Base-by-base conservation (phyloP, 371 early-diverging fungal species). In the Lichtheimia hyalospora region DNA sequence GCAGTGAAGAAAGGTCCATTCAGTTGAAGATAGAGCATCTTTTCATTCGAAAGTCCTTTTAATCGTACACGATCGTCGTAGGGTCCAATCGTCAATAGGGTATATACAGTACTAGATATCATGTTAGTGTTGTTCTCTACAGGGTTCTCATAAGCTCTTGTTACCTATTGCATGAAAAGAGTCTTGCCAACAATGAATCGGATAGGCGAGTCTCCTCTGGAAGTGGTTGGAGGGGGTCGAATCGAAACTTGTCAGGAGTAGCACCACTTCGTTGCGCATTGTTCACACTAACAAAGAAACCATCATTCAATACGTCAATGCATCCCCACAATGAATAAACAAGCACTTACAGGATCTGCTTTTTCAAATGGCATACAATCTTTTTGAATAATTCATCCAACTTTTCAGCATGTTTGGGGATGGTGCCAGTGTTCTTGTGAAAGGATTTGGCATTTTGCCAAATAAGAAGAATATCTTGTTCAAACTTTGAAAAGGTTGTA, bases 1-100 rank as follows among this genome's bases (percentile, higher is more conserved):
- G 76, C 70, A 46, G 75, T 69, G 50, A 77, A 81, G 41, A 81
- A 77, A 1, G 71, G 74, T 0, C 77, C 71, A 42, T 80, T 80
- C 2, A 80, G 52, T 44, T 75, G 74, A 6, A 71, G 54, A 43
- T 71, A 73, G 1, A 75, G 58, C 3, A 66, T 46, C 27, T 75
- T 70, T 63, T 73, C 72, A 54, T 71, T 39, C 3, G 68, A 60
- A 15, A 70, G 49, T 0, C 74, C 71, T 39, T 67, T 65, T 41
- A 69, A 64, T 1, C 62, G 55, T n/a, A 64, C 69, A 25, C 74
- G 71, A 15, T 64, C 63, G 46, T 80, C 81, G n/a, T 62, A 46
- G 20, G 74, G 72, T 13, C 71, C 75, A 15, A 77, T 64, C 15
- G 77, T 74, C 20, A 70, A 62, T 18, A 80, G 75, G 16, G 71